These are phyloP conservation scores for Pythium guiyangense DNA, from an alignment of 352 stramenopile species.

Conservation along the genomic window DNA sequence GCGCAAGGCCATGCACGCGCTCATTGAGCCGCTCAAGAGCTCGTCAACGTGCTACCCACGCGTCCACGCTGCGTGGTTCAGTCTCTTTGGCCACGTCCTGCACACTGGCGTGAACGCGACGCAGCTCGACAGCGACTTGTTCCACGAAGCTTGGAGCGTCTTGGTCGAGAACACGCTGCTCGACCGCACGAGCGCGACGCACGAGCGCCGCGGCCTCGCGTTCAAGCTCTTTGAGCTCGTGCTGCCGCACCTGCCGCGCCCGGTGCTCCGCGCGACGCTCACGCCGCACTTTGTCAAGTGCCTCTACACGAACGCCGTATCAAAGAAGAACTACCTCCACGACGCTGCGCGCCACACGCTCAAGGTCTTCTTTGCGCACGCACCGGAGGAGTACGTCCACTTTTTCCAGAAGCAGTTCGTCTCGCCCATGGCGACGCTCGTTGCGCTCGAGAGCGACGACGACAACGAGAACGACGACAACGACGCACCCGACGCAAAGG, in stretches of 20 bases:
- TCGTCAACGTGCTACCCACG: constrained; percentile 73
- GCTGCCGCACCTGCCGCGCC: constrained; percentile 37
- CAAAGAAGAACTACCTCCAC: constrained; percentile 81
- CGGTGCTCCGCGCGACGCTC: constrained; percentile 54
- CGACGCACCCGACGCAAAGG: constrained; percentile 10
- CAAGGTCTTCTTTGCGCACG: constrained; percentile 43
- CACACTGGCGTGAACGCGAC: constrained; percentile 27
- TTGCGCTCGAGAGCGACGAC: constrained; percentile 22
- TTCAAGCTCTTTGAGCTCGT: constrained; percentile 84
- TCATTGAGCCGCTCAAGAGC: constrained; percentile 58
- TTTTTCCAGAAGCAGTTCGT: constrained; percentile 73
- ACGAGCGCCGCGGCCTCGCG: constrained; percentile 73
- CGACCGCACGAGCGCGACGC: constrained; percentile 34
- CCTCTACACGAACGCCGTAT: constrained; percentile 76
- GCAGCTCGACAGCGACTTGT: constrained; percentile 55
- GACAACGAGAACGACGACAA: constrained; percentile 37
- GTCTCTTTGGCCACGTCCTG: constrained; percentile 73
- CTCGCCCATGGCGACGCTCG: constrained; percentile 49
- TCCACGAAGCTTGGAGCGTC: constrained; percentile 76
- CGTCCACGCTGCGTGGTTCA: constrained; percentile 76
- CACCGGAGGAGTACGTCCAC: constrained; percentile 58
- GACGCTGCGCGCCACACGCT: constrained; percentile 68
- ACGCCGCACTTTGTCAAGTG: constrained; percentile 80
- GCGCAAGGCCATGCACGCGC: constrained; percentile 54
- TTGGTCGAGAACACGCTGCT: constrained; percentile 80